phyloP scores from a whole-genome alignment of 2,329 filamentous ascomycete species.

The Pseudogymnoascus pannorum region DNA sequence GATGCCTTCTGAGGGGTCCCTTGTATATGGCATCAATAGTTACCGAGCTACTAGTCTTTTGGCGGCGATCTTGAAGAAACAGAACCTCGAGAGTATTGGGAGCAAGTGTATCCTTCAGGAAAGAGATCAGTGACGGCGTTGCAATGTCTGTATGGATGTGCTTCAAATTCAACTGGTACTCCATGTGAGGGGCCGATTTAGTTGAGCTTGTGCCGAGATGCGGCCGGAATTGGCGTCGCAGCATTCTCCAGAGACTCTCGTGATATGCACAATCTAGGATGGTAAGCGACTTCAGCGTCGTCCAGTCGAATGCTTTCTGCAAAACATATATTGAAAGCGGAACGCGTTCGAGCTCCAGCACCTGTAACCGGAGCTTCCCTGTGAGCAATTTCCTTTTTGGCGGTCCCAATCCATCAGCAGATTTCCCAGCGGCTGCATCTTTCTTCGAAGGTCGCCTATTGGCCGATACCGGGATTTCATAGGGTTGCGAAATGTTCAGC shows the following conservation, averaged over 20 bases:
- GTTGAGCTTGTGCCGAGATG: conserved; percentile 13
- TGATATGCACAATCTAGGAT: conserved; percentile 67
- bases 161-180: conserved; percentile 61
- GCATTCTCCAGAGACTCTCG: conserved; percentile 66
- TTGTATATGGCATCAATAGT: conserved; percentile 65
- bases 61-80: conserved; percentile 63
- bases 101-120: conserved; percentile 69
- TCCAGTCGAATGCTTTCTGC: conserved; percentile 67
- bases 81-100: conserved; percentile 74
- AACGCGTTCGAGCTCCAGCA: conserved; percentile 67
- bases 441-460: neutral
- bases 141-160: conserved; percentile 69
- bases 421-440: neutral
- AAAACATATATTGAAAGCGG: conserved; percentile 66
- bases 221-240: conserved; percentile 56
- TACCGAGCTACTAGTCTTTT: conserved; percentile 45
- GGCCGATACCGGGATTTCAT: neutral
- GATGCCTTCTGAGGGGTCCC: conserved; percentile 62
- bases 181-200: conserved; percentile 27
- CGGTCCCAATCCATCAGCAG: neutral
- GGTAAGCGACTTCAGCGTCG: conserved; percentile 61
- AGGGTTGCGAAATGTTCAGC: neutral
- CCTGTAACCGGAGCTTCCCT: conserved; percentile 59
- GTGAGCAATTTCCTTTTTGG: conserved; percentile 37
- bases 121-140: conserved; percentile 60